A percentile compares a stretch with the other conserved stretches of the same genome.
Evolutionary conservation across 2,329 filamentous ascomycete species (phyloP).

Genomic region (Zymoseptoria ardabiliae): DNA sequence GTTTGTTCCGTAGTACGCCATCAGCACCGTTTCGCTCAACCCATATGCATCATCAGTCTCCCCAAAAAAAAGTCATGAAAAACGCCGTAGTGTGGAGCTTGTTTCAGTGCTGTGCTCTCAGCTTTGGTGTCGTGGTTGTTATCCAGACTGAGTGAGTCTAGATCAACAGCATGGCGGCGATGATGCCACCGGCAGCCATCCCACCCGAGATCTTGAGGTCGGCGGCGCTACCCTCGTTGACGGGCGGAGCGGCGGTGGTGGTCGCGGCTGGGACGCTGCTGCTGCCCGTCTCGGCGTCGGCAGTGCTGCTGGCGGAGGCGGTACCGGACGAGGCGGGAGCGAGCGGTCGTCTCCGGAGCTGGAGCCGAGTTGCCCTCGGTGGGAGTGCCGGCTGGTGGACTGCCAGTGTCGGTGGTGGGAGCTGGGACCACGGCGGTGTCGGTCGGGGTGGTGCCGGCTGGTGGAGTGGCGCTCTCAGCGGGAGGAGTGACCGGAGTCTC

Average conservation of each 20-base stretch:
- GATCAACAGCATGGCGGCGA: constrained; percentile 18
- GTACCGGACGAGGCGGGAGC: constrained; percentile 12
- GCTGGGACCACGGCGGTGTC: not conserved
- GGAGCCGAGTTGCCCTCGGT: constrained; percentile 11
- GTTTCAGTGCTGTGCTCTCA: constrained; percentile 3
- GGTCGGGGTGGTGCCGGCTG: not conserved
- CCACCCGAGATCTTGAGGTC: constrained; percentile 13
- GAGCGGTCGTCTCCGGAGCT: constrained; percentile 7
- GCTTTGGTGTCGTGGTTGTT: constrained; percentile 7
- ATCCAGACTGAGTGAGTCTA: constrained; percentile 5
- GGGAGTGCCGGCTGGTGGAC: constrained; percentile 5
- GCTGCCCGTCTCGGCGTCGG: constrained; percentile 7
- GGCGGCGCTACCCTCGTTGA: constrained; percentile 11
- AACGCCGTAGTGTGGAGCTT: constrained; percentile 1
- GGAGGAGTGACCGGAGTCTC: not conserved
- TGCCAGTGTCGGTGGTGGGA: not conserved
- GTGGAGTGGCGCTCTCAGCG: constrained; percentile 2
- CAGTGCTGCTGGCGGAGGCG: constrained; percentile 11
- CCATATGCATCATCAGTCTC: constrained; percentile 6
- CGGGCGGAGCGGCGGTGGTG: constrained; percentile 15
- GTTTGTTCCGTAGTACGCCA: constrained; percentile 13
- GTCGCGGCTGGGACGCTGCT: constrained; percentile 4
- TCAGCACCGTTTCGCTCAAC: constrained; percentile 12
- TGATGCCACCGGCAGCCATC: constrained; percentile 16
- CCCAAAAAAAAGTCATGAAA: not conserved